Conservation (phyloP, 1,139 yeast species). For the Yamadazyma trypodendri region DNA sequence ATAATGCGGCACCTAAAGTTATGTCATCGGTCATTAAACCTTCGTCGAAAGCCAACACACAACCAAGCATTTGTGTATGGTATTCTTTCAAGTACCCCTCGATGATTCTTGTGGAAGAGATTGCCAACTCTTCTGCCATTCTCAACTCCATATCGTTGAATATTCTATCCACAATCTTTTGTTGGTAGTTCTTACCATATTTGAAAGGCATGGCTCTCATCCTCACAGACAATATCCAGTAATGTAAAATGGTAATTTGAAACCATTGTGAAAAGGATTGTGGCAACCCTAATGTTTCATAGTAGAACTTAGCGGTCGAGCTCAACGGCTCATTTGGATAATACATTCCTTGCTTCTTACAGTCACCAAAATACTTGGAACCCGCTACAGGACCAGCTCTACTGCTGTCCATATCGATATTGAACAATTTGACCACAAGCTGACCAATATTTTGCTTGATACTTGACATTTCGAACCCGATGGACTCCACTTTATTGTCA, state of each 20-base stretch:
- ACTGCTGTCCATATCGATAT: conserved; percentile 86
- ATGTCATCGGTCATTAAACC: conserved; percentile 82
- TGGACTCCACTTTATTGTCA: conserved; percentile 57
- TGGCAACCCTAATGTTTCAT: conserved; percentile 78
- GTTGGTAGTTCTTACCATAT: conserved; percentile 87
- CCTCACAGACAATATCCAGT: conserved; percentile 90
- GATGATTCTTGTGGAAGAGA: conserved; percentile 78
- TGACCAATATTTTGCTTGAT: conserved; percentile 79
- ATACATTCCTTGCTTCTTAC: conserved; percentile 80
- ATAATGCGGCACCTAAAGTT: conserved; percentile 80
- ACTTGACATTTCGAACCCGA: conserved; percentile 55
- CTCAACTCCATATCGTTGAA: conserved; percentile 88
- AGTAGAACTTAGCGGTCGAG: conserved; percentile 67
- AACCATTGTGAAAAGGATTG: conserved; percentile 92
- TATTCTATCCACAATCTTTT: conserved; percentile 83
- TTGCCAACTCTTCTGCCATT: conserved; percentile 80
- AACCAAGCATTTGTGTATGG: conserved; percentile 86
- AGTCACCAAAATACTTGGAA: conserved; percentile 77
- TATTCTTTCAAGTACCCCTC: conserved; percentile 88
- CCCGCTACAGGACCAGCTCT: conserved; percentile 96
- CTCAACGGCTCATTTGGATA: conserved; percentile 69
- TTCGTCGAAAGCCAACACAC: conserved; percentile 89
- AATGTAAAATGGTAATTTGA: conserved; percentile 85
- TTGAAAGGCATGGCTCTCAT: conserved; percentile 96
- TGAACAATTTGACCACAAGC: conserved; percentile 60